A percentile compares a stretch with the other conserved stretches of the same genome.
Conservation (phyloP, 176 grass and related monocot species). For the bread wheat (Triticum aestivum) region IWGSC_CS_RefSeq_v2.1 NC_057803.1:569204222-569204721, state of each 20-base stretch:
- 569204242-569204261: no score
- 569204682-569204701: neutral
- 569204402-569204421: neutral
- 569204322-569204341: neutral
- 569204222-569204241: no score
- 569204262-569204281: no score
- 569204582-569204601: neutral
- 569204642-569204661: neutral
- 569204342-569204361: neutral
- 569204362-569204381: neutral
- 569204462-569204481: neutral
- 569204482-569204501: neutral
- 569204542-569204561: neutral
- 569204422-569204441: no score
- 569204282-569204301: no score
- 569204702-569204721: no score
- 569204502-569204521: neutral
- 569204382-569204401: neutral
- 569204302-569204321: no score
- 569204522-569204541: neutral
- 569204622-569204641: no score
- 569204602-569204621: neutral
- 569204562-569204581: neutral
- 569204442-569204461: no score
- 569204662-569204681: neutral